A percentile compares a stretch with the other conserved stretches of the same genome.
These are phyloP conservation scores for Ophiosphaerella narmari DNA, from an alignment of 2,329 filamentous ascomycete genomes.

Conservation along the genomic window DNA sequence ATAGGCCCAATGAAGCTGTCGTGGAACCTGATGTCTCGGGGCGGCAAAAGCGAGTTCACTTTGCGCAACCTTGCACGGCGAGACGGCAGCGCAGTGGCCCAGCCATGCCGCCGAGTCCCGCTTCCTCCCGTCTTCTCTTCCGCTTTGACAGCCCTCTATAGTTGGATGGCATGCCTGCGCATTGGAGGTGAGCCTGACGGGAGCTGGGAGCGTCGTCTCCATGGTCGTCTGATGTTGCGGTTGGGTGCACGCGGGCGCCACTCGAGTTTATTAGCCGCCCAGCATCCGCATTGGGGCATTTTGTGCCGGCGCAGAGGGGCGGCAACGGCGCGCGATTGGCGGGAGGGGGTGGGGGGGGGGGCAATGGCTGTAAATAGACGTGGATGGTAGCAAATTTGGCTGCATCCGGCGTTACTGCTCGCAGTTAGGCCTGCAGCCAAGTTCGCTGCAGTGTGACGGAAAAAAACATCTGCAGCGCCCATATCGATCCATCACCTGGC, in stretches of 20 bases:
- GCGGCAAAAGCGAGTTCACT: neutral
- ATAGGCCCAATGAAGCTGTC: neutral
- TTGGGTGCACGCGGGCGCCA: constrained; percentile 35
- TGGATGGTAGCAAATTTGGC: constrained; percentile 26
- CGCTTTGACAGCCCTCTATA: constrained; percentile 19
- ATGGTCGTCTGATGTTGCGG: constrained; percentile 23
- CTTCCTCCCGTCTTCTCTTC: constrained; percentile 15
- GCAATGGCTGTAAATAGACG: constrained; percentile 41
- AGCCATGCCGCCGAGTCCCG: constrained; percentile 14
- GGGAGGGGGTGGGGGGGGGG: too few relatives aligned
- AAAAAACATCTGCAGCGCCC: constrained; percentile 29
- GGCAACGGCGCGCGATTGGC: constrained; percentile 22
- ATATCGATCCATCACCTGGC: constrained; percentile 36
- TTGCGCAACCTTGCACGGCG: too few relatives aligned
- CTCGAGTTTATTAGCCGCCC: constrained; percentile 39
- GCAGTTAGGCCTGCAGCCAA: constrained; percentile 12
- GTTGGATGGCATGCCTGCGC: constrained; percentile 20
- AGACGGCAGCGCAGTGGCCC: constrained; percentile 27
- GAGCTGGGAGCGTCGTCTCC: neutral
- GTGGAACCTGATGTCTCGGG: neutral
- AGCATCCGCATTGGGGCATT: constrained; percentile 34
- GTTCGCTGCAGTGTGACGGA: constrained; percentile 40
- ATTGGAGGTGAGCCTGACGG: constrained; percentile 5
- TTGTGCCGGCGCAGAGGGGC: constrained; percentile 19
- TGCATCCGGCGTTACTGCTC: constrained; percentile 21